Percentiles rank a stretch among this genome's conserved stretches.
phyloP scores from a whole-genome alignment of 148 eudicot genomes.

The Rhododendron molle region DNA sequence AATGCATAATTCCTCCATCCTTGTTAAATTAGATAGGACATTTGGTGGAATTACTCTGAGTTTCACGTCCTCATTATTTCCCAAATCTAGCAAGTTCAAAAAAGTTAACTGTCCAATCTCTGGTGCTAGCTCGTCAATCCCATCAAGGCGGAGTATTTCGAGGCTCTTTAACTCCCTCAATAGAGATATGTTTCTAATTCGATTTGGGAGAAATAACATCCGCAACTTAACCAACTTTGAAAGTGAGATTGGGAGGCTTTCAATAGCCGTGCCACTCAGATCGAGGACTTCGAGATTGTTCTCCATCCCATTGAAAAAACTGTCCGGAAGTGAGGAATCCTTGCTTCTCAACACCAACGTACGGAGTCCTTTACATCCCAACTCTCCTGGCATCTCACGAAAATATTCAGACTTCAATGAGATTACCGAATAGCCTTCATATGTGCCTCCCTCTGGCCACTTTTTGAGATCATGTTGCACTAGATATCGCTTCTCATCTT shows the following conservation, averaged over 20 bases:
- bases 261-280: background rate
- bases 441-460: background rate
- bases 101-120: slow-evolving; percentile 7
- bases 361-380: background rate
- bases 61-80: background rate
- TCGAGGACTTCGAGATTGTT: slow-evolving; percentile 1
- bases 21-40: background rate
- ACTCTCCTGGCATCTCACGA: background rate
- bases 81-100: slow-evolving; percentile 5
- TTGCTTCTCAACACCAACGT: background rate
- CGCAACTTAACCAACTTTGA: background rate
- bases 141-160: background rate
- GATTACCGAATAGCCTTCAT: background rate
- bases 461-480: background rate
- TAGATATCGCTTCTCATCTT: background rate
- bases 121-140: background rate
- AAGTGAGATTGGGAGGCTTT: background rate
- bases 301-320: background rate
- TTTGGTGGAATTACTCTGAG: background rate
- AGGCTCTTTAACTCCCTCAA: background rate
- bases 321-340: background rate
- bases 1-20: slow-evolving; percentile 6
- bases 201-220: background rate
- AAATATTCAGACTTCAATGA: background rate
- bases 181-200: background rate